phyloP scores from a whole-genome alignment of 2,329 filamentous ascomycete genomes.

The Pseudomassariella vexata region DNA sequence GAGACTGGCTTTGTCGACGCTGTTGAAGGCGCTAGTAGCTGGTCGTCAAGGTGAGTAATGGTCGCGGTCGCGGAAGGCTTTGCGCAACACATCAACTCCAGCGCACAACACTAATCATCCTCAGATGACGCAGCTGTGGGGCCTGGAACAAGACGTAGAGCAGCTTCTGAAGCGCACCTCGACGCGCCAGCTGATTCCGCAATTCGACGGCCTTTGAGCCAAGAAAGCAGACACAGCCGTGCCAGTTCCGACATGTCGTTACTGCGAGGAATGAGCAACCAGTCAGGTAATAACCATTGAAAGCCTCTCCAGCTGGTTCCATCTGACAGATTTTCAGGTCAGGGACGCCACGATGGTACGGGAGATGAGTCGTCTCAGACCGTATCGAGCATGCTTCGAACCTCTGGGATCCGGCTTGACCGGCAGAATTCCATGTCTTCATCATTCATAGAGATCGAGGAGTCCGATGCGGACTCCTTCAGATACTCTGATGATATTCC shows the following conservation, averaged over 20 bases:
- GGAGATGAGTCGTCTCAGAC: slow-evolving; percentile 41
- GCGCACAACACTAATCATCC: slow-evolving; percentile 6
- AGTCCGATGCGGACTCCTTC: slow-evolving; percentile 63
- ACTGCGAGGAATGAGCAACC: slow-evolving; percentile 46
- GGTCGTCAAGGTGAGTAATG: slow-evolving; percentile 59
- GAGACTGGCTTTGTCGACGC: slow-evolving; percentile 68
- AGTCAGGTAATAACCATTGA: slow-evolving; percentile 37
- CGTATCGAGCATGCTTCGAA: slow-evolving; percentile 43
- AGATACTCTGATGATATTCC: slow-evolving; percentile 63
- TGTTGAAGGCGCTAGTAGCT: slow-evolving; percentile 66
- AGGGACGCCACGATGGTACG: slow-evolving; percentile 34
- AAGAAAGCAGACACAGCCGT: slow-evolving; percentile 62
- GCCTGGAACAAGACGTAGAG: slow-evolving; percentile 43
- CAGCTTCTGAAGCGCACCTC: slow-evolving; percentile 57
- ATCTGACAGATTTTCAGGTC: too few relatives aligned
- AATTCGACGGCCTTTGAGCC: slow-evolving; percentile 48
- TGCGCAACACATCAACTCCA: slow-evolving; percentile 1
- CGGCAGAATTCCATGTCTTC: slow-evolving; percentile 38
- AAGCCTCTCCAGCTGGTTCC: too few relatives aligned
- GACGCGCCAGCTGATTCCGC: slow-evolving; percentile 46
- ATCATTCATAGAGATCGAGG: slow-evolving; percentile 65
- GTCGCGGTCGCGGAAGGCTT: too few relatives aligned
- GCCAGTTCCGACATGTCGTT: slow-evolving; percentile 66
- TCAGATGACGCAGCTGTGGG: slow-evolving; percentile 33
- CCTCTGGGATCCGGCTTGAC: slow-evolving; percentile 47